Base-by-base conservation (phyloP, 495 filamentous ascomycete species). In the Rhizodiscina lignyota region DNA sequence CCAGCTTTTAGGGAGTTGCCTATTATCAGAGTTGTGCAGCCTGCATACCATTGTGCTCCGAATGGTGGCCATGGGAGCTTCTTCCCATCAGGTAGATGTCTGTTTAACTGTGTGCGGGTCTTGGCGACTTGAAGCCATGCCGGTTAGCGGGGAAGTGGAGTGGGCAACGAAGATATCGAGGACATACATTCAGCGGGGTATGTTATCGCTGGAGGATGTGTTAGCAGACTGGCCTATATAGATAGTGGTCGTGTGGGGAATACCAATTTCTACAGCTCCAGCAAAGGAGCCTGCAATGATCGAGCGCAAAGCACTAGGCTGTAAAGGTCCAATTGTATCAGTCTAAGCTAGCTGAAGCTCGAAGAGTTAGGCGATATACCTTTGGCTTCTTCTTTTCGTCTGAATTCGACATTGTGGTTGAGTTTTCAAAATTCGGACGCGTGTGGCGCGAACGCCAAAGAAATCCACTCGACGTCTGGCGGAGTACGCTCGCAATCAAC, bases 1-100 rank as follows among this genome's bases (percentile, higher is more conserved):
- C 89, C 89, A 26, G 91, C 89, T 58, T 97, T 97, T 41, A 85
- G 58, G 19, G 85, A 87, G 61, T 97, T 97, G 35, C 89, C 89
- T 43, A 96, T 84, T 32, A 97, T 89, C 54, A 96, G 61, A 18
- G 89, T 94, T 16, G 89, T 96, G 61, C 89, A 97, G 23, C 89
- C 89, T 23, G 89, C 89, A 52, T 96, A 97, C 89, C 89, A 97
- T 48, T 92, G 85, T 37, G 54, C 62, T 21, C 91, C 91, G 44
- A 96, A 96, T 18, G 82, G 81, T 21, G 89, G 89, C 79, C 82
- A 94, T 30, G 86, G 84, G n/a, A 94, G 68, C 61, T 89, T 93
- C 60, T 86, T 61, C 29, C 74, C 74, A 37, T 78, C 73, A 18
- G 78, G 61, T 48, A 96, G 61, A 54, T 74, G 72, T 46, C 79